These are phyloP conservation scores for Thecaphora thlaspeos DNA, from an alignment of 1,284 basidiomycete species.

Conservation along the genomic window DNA sequence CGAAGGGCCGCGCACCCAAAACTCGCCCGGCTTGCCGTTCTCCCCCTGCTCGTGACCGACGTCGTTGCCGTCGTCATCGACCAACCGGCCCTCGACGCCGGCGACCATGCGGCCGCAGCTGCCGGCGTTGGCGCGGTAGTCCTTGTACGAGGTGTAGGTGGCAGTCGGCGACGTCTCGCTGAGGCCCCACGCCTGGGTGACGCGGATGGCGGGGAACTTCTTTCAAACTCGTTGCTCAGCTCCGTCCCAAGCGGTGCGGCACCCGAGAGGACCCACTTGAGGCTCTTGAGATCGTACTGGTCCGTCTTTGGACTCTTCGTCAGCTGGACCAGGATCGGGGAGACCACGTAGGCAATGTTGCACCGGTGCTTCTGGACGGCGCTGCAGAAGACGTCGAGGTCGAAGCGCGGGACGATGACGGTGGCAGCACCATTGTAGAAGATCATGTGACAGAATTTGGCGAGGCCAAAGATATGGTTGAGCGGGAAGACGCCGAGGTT, in stretches of 20 bases:
- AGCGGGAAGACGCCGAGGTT: slow-evolving; percentile 44
- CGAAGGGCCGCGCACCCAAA: slow-evolving; percentile 28
- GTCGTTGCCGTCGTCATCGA: slow-evolving; percentile 62
- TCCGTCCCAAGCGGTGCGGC: slow-evolving; percentile 76
- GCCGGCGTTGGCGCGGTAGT: slow-evolving; percentile 42
- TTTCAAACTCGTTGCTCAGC: slow-evolving; percentile 66
- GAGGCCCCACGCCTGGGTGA: slow-evolving; percentile 67
- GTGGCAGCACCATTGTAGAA: slow-evolving; percentile 66
- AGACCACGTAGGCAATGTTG: slow-evolving; percentile 71
- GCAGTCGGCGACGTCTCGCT: slow-evolving; percentile 71
- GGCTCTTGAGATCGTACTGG: slow-evolving; percentile 69
- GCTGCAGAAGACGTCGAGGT: slow-evolving; percentile 70
- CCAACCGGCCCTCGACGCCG: slow-evolving; percentile 74
- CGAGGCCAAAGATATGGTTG: slow-evolving; percentile 59
- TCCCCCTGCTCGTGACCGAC: slow-evolving; percentile 61
- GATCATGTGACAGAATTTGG: slow-evolving; percentile 67
- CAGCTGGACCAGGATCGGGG: slow-evolving; percentile 76
- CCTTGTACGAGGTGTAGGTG: slow-evolving; percentile 54
- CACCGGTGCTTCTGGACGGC: slow-evolving; percentile 69
- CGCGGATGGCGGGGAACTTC: slow-evolving; percentile 59
- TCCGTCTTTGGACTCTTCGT: slow-evolving; percentile 73
- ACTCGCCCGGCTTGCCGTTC: slow-evolving; percentile 57
- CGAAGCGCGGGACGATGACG: slow-evolving; percentile 72
- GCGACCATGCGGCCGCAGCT: slow-evolving; percentile 70
- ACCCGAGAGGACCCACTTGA: slow-evolving; percentile 70